Evolutionary conservation across 2,329 filamentous ascomycete genomes (phyloP), one percentile per base, ranked within the genome.

Genomic region (Westerdykella ornata): DNA sequence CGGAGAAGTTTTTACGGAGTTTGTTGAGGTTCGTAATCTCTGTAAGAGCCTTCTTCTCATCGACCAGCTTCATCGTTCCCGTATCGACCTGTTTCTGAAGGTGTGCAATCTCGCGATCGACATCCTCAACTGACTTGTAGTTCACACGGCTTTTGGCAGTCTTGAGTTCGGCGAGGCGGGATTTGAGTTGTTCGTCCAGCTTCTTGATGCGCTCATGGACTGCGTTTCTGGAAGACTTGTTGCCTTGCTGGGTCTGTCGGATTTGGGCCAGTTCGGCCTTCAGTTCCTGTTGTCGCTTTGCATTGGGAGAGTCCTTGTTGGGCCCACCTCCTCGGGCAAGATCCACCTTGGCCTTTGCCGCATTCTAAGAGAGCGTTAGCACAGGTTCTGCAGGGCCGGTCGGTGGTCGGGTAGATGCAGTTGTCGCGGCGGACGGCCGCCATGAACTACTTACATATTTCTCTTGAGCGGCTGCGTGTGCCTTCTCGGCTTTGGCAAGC

Each of bases 11-110:
- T 80, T 96, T 97, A 72, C 86, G 86, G 60, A 85, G 78, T 75
- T 94, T 94, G 68, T 85, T 83, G 53, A 97, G 73, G 65, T 72
- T 83, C 37, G 84, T 85, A 56, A 95, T 83, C 58, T 96, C 88
- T 38, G 78, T 72, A 15, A 97, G 76, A 7, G 87, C 82, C 78
- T 96, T 97, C 76, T 88, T 94, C 79, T 97, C 92, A 57, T 98
- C 92, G 9, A 97, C 92, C 38, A 98, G 74, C 72, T 89, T 94
- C 84, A 98, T 89, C 65, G 78, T 84, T 51, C 90, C 90, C 28
- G 81, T 78, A 66, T 94, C 86, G 56, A 97, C 88, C 65, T 90
- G 79, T 68, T 83, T 83, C 53, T 95, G 86, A 40, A 96, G 80
- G 39, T 75, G 75, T 45, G 79, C 77, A 56, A 97, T 92, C 68